These are phyloP conservation scores for Dothideomycetidae sp. DNA, from an alignment of 2,329 filamentous ascomycete genomes.

Conservation along the genomic window DNA sequence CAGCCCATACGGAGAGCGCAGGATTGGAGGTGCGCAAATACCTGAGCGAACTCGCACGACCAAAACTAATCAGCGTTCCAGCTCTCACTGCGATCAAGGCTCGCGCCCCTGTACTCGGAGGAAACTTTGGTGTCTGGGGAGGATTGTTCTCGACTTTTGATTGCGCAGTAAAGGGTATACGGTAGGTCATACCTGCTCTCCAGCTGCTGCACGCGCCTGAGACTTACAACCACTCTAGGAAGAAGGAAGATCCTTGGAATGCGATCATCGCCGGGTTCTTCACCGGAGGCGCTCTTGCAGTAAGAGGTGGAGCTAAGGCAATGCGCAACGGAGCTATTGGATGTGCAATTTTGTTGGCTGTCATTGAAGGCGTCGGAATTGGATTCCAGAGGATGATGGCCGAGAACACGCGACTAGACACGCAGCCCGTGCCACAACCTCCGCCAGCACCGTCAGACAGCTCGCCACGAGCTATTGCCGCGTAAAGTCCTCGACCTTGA, in stretches of 20 bases:
- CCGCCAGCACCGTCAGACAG: constrained; percentile 10
- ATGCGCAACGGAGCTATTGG: constrained; percentile 93
- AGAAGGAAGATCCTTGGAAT: constrained; percentile 98
- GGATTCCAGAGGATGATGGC: constrained; percentile 91
- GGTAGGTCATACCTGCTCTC: constrained; percentile 12
- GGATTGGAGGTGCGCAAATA: constrained; percentile 53
- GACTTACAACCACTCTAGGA: constrained; percentile 21
- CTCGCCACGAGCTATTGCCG: constrained; percentile 10
- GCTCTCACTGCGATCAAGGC: constrained; percentile 94
- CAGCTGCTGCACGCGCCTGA: background rate
- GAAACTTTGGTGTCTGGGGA: constrained; percentile 97
- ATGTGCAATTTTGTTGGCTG: constrained; percentile 82
- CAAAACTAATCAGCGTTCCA: constrained; percentile 12
- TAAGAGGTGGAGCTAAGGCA: constrained; percentile 81
- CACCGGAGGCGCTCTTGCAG: constrained; percentile 80
- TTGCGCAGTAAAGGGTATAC: constrained; percentile 79
- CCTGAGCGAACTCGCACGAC: background rate
- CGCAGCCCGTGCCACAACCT: constrained; percentile 31
- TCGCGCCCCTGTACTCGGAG: constrained; percentile 85
- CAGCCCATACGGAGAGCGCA: constrained; percentile 66
- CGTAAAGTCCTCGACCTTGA: constrained; percentile 5
- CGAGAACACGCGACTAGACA: constrained; percentile 68
- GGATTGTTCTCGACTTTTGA: constrained; percentile 93
- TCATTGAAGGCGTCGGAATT: constrained; percentile 96
- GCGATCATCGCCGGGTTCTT: constrained; percentile 96